Conservation (phyloP, 2,329 filamentous ascomycete genomes). For the Nemania serpens region DNA sequence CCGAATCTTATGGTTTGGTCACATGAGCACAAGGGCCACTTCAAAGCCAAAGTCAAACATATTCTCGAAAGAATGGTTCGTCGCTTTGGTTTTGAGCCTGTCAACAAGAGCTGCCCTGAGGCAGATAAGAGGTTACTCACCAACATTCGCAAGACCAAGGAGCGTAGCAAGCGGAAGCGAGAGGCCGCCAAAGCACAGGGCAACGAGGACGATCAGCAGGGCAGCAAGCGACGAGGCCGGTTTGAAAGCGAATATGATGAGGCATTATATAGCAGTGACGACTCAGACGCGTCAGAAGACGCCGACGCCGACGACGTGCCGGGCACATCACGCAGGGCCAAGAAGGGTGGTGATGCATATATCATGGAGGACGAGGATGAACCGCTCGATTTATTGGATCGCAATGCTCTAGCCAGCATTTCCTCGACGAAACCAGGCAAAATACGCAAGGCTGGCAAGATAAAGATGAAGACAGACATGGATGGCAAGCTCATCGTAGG, state of each 20-base stretch:
- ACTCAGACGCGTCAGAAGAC: constrained; percentile 65
- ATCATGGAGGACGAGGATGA: constrained; percentile 95
- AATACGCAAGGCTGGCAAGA: constrained; percentile 57
- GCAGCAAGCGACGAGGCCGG: constrained; percentile 57
- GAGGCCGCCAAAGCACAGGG: constrained; percentile 64
- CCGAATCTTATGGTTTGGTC: constrained; percentile 95
- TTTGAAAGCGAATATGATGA: constrained; percentile 96
- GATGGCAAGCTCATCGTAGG: constrained; percentile 83
- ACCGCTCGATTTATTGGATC: constrained; percentile 90
- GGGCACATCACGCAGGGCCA: constrained; percentile 49
- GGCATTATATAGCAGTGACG: constrained; percentile 85
- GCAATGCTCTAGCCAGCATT: constrained; percentile 87
- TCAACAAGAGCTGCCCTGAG: constrained; percentile 83
- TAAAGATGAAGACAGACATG: constrained; percentile 70
- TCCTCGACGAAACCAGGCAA: constrained; percentile 84
- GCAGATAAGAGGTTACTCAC: constrained; percentile 86
- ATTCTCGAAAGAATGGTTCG: constrained; percentile 94
- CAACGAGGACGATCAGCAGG: constrained; percentile 59
- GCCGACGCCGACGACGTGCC: constrained; percentile 65
- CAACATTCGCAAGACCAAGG: constrained; percentile 95
- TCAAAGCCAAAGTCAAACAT: constrained; percentile 97
- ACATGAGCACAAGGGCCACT: constrained; percentile 96
- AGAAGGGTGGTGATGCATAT: constrained; percentile 73
- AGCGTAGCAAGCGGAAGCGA: constrained; percentile 89
- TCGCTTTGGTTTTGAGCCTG: constrained; percentile 80